phyloP scores from a whole-genome alignment of 306 rosid species.

The Senna tora region DNA sequence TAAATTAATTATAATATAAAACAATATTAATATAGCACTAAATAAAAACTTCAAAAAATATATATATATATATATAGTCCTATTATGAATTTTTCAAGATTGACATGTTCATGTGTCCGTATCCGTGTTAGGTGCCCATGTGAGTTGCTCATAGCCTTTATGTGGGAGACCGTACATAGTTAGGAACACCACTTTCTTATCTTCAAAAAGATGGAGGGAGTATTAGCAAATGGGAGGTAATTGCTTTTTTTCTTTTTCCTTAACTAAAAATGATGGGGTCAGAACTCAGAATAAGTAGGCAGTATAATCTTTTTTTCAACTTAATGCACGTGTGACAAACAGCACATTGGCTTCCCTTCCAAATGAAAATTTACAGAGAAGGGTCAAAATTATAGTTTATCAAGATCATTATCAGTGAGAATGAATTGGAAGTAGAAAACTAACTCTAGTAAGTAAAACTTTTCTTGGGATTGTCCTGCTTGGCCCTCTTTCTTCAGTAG shows the following conservation, averaged over 20 bases:
- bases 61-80: too few species aligned
- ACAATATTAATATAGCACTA: too few species aligned
- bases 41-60: too few species aligned
- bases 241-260: too few species aligned
- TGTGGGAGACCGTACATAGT: too few species aligned
- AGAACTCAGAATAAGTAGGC: conserved; percentile 16
- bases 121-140: too few species aligned
- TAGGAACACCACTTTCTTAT: too few species aligned
- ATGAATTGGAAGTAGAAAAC: not conserved
- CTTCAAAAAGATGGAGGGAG: not conserved
- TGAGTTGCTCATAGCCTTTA: too few species aligned
- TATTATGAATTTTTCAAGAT: too few species aligned
- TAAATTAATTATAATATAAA: too few species aligned
- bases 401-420: conserved; percentile 10
- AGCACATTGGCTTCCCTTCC: not conserved
- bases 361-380: conserved; percentile 1
- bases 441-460: conserved; percentile 13
- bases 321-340: conserved; percentile 25
- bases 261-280: too few species aligned
- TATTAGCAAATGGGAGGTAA: not conserved
- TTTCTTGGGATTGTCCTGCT: not conserved
- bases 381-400: conserved; percentile 2
- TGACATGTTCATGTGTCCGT: too few species aligned
- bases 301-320: not conserved
- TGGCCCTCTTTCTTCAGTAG: conserved; percentile 51